Base-by-base conservation (phyloP, 176 grass and related monocot species). In the Oryza brachyantha region DNA sequence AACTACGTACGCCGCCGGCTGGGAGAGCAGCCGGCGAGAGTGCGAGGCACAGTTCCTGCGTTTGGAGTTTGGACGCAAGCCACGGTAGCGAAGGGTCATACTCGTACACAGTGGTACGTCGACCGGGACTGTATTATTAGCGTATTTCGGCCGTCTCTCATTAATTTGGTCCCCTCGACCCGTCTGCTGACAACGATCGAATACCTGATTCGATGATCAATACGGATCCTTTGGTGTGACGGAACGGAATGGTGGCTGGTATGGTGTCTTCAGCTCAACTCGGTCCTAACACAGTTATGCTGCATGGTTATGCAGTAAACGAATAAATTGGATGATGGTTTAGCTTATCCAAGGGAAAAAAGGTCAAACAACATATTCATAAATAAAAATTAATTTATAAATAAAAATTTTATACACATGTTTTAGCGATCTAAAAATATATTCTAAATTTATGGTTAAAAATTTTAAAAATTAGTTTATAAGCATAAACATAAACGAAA, bases 211-310 rank as follows among this genome's bases (percentile, higher is more conserved):
- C 8, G 52, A 57, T 24, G 52, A 57, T 24, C 21, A 21, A 34
- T 77, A 36, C 66, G 7, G 55, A 16, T 19, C 75, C 59, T 62
- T 82, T 73, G 27, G 50, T 36, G 80, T 22, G 36, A 88, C 38
- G 80, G 59, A 78, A 59, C 29, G 57, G 22, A 24, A 29, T 68
- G 7, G 10, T 68, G 7, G 10, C 13, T 19, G 13, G 48, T 29
- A 5, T 3, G 54, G 24, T 22, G 66, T 61, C 38, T 37, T 62
- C 10, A 24, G 13, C 37, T 63, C 24, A 14, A 8, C 55, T 12
- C n/a, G 54, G 2, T 36, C 28, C 34, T 5, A 0, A 26, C n/a
- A 43, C 41, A 52, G 17, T 52, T 5, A 5, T 52, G n/a, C 48
- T 52, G 17, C 48, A 66, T 73, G 75, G 75, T 73, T 66, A 58